Evolutionary conservation across 495 filamentous ascomycete species (phyloP), one percentile per base, ranked within the genome.

Genomic region (Neurospora sp.): DNA sequence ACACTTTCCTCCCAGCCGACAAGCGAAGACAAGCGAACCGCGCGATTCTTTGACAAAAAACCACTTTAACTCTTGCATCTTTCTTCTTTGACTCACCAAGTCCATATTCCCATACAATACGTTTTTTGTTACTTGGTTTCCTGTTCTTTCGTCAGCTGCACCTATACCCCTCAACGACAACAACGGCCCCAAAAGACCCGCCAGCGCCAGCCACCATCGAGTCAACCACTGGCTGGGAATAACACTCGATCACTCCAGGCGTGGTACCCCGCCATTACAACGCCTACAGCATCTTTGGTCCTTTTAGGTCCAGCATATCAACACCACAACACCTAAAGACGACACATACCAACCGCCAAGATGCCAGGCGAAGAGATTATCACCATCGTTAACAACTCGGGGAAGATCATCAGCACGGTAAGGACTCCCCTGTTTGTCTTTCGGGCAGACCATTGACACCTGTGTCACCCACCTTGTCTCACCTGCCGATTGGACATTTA

Each of bases 391-490:
- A 94, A 97, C 84, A 92, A 91, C 78, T 96, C 94, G 73, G 93
- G 93, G 72, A 95, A 97, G 86, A 89, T 96, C 9, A 92, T 97
- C 70, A 94, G 90, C 86, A 96, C 92, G 72, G 93, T 96, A 87
- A 81, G 92, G 83, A 53, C 12, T 41, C 20, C 14, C 27, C 42
- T 20, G 42, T 14, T 7, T 20, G 9, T 41, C 45, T 53, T 53
- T 9, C 27, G 22, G n/a, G 17, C 48, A 42, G 27, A 42, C 42
- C n/a, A 48, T 71, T 35, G 39, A 69, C 31, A 53, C 17, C 20
- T 8, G 39, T 35, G 17, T 53, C 48, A 71, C 45, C 59, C 48
- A 69, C 44, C 44, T 65, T 40, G 69, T 70, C 48, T 74, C 69
- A 37, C 35, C 44, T 9, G 40, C 42, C 59, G 16, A 16, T 40